Conservation (phyloP, 768 basidiomycete species). For the Calocybe gangraenosa region DNA sequence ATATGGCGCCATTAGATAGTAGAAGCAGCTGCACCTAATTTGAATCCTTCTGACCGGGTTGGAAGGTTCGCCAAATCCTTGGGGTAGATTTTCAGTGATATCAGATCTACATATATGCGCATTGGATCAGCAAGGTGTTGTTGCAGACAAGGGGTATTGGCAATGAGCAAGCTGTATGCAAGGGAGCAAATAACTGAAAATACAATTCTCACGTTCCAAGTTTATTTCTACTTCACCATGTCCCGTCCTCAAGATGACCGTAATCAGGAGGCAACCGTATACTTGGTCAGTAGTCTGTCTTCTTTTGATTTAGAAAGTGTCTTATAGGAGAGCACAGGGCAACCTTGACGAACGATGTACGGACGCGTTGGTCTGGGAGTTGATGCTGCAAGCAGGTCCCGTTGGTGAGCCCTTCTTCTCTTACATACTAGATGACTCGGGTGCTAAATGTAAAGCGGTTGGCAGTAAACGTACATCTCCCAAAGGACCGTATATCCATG, state of each 20-base stretch:
- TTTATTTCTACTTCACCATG: too few species aligned
- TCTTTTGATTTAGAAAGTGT: constrained; percentile 9
- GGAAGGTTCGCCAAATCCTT: too few species aligned
- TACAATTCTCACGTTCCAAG: too few species aligned
- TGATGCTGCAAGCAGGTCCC: constrained; percentile 99
- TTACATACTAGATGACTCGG: neutral
- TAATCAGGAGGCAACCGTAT: constrained; percentile 90
- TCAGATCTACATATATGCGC: too few species aligned
- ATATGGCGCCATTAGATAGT: too few species aligned
- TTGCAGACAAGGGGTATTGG: too few species aligned
- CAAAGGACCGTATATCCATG: constrained; percentile 98
- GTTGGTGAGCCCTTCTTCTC: constrained; percentile 60
- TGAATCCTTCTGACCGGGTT: too few species aligned
- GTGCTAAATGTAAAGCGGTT: neutral
- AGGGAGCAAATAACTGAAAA: too few species aligned
- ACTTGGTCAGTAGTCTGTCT: constrained; percentile 48
- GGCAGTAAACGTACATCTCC: constrained; percentile 93
- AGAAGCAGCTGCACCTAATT: too few species aligned
- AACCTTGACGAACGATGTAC: constrained; percentile 95
- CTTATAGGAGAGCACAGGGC: constrained; percentile 47
- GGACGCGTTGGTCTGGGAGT: constrained; percentile 94
- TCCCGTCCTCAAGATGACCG: constrained; percentile 81
- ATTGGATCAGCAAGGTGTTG: too few species aligned
- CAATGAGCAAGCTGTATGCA: too few species aligned
- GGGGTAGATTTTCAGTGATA: too few species aligned